Evolutionary conservation across 345 rosid genomes (phyloP), one percentile per base, ranked within the genome.

Genomic region (Brassica napus): DNA sequence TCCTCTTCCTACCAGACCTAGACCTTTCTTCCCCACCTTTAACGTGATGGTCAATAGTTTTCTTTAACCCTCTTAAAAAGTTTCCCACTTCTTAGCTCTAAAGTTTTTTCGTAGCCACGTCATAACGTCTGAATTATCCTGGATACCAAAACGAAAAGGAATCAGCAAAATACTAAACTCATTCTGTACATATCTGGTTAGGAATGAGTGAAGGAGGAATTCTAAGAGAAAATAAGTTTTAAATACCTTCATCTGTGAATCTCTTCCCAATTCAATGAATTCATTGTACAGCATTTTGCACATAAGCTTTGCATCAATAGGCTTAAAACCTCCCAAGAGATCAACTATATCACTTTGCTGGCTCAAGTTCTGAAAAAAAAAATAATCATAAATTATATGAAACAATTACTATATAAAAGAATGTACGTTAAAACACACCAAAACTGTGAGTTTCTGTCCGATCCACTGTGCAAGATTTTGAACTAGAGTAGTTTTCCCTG

Each of bases 331-430:
- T 74, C 98, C 98, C 79, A 94, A 84, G 52, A 94, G 84, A 85
- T 94, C 98, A 77, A 97, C 91, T 80, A 90, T 84, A 78, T 94
- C 98, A 78, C 98, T 94, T 81, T 92, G 98, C 82, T 94, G 98
- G 85, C 98, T 94, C 86, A 94, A 86, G 79, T 94, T 94, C 98
- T 94, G 92, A 73, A 31, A 52, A 63, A 63, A 11, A 5, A 32
- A 60, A 8, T 8, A 47, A 12, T 1, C 9, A 34, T 15, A 65
- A 65, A 24, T 58, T 16, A 44, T 59, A 73, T 8, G 52, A 65
- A 71, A 66, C 59, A 30, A 24, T 55, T 59, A 71, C 18, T 37
- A 58, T 8, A 80, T 16, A 49, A 16, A 49, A 47, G 42, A 70
- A 81, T 76, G 58, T 49, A 35, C 15, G 76, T 42, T 60, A 62